Base-by-base conservation (phyloP, 2,329 filamentous ascomycete species). In the Stromatinia cepivora region DNA sequence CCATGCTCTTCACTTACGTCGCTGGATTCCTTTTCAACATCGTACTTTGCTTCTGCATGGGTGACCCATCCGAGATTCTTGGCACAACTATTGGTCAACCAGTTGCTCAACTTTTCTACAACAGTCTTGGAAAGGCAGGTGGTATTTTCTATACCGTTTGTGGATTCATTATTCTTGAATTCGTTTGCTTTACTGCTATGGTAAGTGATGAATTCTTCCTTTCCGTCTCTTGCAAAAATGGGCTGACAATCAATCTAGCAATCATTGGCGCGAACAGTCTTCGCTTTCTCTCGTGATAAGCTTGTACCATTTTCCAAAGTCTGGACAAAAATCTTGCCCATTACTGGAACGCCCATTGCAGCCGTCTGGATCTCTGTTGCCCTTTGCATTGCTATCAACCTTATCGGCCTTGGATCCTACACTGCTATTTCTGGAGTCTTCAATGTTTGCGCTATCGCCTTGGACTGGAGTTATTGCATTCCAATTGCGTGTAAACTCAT, bases 241-340 rank as follows among this genome's bases (percentile, higher is more conserved):
- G 58, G 70, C 69, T 72, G 53, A 72, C 65, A n/a, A 4, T 17
- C 7, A 31, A 50, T 48, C 11, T 62, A 73, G 82, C 81, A 77
- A 83, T 81, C 76, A 80, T 85, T 77, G 79, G 83, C 75, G 77
- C 79, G 64, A 73, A 78, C 70, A 2, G 86, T 89, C 72, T 88
- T 87, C 76, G 87, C 86, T 54, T 86, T 89, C 5, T 87, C 87
- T 39, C 82, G 86, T 58, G 87, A 89, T 73, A 85, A 86, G 48
- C 85, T 88, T 28, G 79, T 71, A 13, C 70, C 87, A 0, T 87
- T 84, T 77, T 87, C 86, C 1, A 75, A 81, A 46, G 87, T 86
- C 84, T 87, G 88, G 56, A 84, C 85, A 5, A 77, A 80, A 25
- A 85, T 89, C 3, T 81, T 80, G 11, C 77, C 81, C 11, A 79